phyloP scores from a whole-genome alignment of 2,329 filamentous ascomycete species.

The Claviceps citrina region DNA sequence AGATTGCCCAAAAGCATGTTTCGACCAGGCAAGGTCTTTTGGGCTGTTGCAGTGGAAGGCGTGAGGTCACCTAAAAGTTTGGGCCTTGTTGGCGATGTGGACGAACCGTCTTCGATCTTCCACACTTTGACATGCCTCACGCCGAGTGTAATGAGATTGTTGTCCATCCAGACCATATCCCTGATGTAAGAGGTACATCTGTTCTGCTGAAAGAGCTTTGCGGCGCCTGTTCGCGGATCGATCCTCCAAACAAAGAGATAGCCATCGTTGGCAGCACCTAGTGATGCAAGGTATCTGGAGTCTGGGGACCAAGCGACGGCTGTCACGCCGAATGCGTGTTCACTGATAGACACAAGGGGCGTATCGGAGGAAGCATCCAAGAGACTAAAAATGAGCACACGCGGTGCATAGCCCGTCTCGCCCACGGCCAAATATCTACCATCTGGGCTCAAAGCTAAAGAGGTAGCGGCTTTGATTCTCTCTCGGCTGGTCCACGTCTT shows the following conservation, averaged over 20 bases:
- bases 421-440: constrained; percentile 80
- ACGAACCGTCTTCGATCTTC: constrained; percentile 56
- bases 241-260: constrained; percentile 86
- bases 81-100: constrained; percentile 48
- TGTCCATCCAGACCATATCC: constrained; percentile 83
- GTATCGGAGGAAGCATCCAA: constrained; percentile 65
- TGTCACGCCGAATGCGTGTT: constrained; percentile 80
- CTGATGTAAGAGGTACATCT: constrained; percentile 80
- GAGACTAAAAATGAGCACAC: constrained; percentile 79
- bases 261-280: constrained; percentile 81
- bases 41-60: constrained; percentile 17
- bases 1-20: constrained; percentile 75
- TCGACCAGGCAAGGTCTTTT: constrained; percentile 62
- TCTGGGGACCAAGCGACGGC: constrained; percentile 82
- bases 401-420: constrained; percentile 85
- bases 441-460: constrained; percentile 74
- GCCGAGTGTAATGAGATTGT: constrained; percentile 68
- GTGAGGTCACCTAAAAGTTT: constrained; percentile 32
- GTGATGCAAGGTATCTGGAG: constrained; percentile 70
- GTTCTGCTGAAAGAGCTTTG: constrained; percentile 69
- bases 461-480: constrained; percentile 86
- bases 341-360: constrained; percentile 70
- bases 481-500: constrained; percentile 81
- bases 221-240: constrained; percentile 64
- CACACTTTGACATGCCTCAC: constrained; percentile 88